Base-by-base conservation (phyloP, 371 early-diverging fungal genomes). In the Capniomyces stellatus region DNA sequence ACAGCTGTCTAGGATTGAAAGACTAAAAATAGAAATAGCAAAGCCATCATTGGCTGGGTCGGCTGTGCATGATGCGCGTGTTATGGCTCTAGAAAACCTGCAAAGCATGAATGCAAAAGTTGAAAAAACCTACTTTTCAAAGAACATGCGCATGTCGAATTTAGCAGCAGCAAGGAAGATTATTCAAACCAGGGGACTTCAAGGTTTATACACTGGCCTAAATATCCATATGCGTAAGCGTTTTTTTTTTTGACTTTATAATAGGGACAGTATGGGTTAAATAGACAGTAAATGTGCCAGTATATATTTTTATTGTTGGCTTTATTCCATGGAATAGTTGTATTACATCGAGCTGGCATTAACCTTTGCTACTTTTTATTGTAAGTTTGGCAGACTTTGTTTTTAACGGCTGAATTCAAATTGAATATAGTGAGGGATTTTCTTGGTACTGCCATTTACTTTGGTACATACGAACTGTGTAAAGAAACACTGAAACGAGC, bases 381-480 rank as follows among this genome's bases (percentile, higher is more conserved):
- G 13, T 19, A 13, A 40, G 13, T 40, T 15, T 19, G 13, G 13
- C 13, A 13, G 19, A 13, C 19, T 40, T 40, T 40, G 13, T 40
- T 19, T 40, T 40, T 4, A 4, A n/a, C 4, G 10, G n/a, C 25
- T 44, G 25, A 44, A 44, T 6, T 12, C 19, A 44, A 44, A 44
- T 8, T 44, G 6, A 12, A 22, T 44, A 27, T 48, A 48, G 49
- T 48, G 3, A 69, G 83, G 15, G 87, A 86, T 56, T 64, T 75
- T 40, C 54, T 84, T 30, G 87, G 85, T 28, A 85, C 85, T 23
- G 78, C 75, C 1, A 75, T 83, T 35, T 85, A 87, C 59, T 87
- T 87, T 70, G 76, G 74, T 12, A 61, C 78, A 6, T 85, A 87
- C 57, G 87, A 85, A 57, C 71, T 78, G 1, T 69, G 71, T 51